Conservation (phyloP, 2,329 filamentous ascomycete genomes). For the Aspergillus sp. region DNA sequence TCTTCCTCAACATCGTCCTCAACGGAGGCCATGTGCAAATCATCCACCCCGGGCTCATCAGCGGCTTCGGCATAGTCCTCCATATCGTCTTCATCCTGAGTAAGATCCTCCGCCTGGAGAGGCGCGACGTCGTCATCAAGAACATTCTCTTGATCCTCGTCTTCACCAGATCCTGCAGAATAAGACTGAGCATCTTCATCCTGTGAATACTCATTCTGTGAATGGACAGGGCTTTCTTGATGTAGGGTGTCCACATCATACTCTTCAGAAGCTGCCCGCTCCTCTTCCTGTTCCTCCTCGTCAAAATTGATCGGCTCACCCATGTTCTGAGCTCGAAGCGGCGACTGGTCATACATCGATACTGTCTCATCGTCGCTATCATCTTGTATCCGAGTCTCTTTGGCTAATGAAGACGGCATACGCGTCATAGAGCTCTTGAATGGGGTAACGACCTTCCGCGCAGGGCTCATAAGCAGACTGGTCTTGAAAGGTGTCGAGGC, state of each 20-base stretch:
- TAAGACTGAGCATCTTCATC: not conserved
- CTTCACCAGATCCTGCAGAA: not conserved
- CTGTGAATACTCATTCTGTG: not conserved
- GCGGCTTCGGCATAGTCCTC: not conserved
- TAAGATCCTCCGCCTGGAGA: not conserved
- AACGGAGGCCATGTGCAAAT: not conserved
- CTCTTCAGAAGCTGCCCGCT: conserved; percentile 5
- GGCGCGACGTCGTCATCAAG: not conserved
- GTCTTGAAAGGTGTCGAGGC: conserved; percentile 41
- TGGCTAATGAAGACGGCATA: conserved; percentile 19
- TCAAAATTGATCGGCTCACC: conserved; percentile 27
- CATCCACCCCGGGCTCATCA: not conserved
- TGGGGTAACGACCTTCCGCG: conserved; percentile 47
- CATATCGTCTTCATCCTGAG: not conserved
- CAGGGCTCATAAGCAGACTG: conserved; percentile 48
- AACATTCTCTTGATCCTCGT: not conserved
- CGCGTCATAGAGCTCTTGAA: conserved; percentile 39
- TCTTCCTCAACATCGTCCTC: conserved; percentile 12
- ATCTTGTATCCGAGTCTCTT: conserved; percentile 2
- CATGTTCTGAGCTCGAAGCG: conserved; percentile 16
- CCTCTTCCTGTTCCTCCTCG: conserved; percentile 24
- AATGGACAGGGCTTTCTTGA: not conserved
- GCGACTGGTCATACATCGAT: conserved; percentile 9
- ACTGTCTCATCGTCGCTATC: conserved; percentile 4
- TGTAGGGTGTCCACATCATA: not conserved